These are phyloP conservation scores for Colletotrichum neosansevieriae DNA, from an alignment of 2,329 filamentous ascomycete genomes.

Conservation along the genomic window DNA sequence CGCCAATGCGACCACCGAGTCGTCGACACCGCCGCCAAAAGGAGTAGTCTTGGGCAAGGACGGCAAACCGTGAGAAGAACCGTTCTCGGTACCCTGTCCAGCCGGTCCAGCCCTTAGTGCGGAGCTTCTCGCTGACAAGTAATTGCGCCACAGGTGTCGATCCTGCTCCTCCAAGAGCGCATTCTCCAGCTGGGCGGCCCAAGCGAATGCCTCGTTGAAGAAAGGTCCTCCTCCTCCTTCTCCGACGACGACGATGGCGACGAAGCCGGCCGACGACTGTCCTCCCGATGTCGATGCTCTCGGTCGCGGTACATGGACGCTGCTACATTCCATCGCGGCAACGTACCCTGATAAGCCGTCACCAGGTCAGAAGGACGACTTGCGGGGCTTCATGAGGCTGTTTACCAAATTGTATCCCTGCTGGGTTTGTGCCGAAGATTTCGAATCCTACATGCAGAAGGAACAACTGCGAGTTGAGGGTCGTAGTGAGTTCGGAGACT, in stretches of 20 bases:
- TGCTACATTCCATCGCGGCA: conserved; percentile 92
- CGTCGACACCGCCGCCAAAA: conserved; percentile 71
- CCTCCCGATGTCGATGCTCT: conserved; percentile 91
- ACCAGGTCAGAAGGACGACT: conserved; percentile 77
- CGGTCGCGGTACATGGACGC: conserved; percentile 90
- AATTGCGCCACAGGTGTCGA: conserved; percentile 68
- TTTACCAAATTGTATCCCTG: conserved; percentile 94
- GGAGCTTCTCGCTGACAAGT: conserved; percentile 3
- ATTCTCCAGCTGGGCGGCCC: conserved; percentile 71
- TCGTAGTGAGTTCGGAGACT: conserved; percentile 79
- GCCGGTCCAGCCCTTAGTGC: background rate
- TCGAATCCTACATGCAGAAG: conserved; percentile 81
- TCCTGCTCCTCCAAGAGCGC: conserved; percentile 69
- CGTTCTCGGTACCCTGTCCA: too few species aligned
- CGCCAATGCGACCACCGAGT: conserved; percentile 43
- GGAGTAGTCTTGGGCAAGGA: conserved; percentile 82
- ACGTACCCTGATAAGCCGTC: conserved; percentile 82
- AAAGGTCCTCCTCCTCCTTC: conserved; percentile 38
- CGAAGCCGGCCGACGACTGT: conserved; percentile 71
- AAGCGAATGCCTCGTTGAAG: conserved; percentile 59
- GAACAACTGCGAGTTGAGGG: conserved; percentile 73
- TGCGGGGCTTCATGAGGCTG: conserved; percentile 80
- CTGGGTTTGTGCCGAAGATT: conserved; percentile 95
- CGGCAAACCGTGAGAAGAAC: conserved; percentile 80
- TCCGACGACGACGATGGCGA: conserved; percentile 21